Conservation (phyloP, 2,329 filamentous ascomycete species). For the Coniella lustricola region DNA sequence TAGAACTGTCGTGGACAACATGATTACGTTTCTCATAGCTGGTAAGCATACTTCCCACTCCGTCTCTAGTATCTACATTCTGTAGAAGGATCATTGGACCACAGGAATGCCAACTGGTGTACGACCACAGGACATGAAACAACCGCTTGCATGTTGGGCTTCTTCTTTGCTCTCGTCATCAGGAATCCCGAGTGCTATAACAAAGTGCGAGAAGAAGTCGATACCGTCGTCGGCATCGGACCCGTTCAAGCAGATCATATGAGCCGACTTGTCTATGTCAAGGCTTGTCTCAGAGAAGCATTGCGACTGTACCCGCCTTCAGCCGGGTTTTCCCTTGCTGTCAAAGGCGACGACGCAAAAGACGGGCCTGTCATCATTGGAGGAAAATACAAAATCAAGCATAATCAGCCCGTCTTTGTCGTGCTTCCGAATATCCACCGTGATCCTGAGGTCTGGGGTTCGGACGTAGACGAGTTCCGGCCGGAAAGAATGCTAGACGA, state of each 20-base stretch:
- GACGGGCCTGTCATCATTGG: constrained; percentile 4
- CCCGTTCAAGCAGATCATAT: constrained; percentile 14
- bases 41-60: background rate
- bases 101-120: background rate
- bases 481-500: constrained; percentile 18
- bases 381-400: constrained; percentile 15
- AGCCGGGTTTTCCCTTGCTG: constrained; percentile 4
- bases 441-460: constrained; percentile 16
- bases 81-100: background rate
- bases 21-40: constrained; percentile 14
- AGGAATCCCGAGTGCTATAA: constrained; percentile 13
- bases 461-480: constrained; percentile 16
- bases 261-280: constrained; percentile 16
- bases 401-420: constrained; percentile 3
- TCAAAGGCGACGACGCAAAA: background rate
- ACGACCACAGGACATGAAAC: constrained; percentile 17
- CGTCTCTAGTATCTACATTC: background rate
- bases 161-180: constrained; percentile 14
- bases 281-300: constrained; percentile 16
- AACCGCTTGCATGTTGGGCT: constrained; percentile 14
- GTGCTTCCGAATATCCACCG: constrained; percentile 15
- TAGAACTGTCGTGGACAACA: constrained; percentile 16
- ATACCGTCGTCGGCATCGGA: constrained; percentile 13
- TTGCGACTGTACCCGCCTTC: constrained; percentile 12
- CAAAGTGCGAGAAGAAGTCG: constrained; percentile 17